These are phyloP conservation scores for Calycina herbarum DNA, from an alignment of 2,329 filamentous ascomycete genomes.

Conservation along the genomic window DNA sequence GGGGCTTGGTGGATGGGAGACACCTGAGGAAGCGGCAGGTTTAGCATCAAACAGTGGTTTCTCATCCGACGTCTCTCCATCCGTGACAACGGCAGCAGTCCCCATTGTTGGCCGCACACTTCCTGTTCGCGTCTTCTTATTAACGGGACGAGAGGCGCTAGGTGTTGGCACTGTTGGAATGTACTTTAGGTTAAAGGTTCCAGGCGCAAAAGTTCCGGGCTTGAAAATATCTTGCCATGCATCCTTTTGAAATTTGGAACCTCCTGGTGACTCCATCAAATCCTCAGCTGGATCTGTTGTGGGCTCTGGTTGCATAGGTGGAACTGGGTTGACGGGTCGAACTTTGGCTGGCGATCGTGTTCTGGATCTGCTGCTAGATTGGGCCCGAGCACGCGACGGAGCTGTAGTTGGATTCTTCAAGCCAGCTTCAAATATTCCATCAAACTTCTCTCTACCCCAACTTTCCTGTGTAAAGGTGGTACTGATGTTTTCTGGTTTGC, in stretches of 20 bases:
- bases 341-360: constrained; percentile 36
- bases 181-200: background rate
- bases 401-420: constrained; percentile 24
- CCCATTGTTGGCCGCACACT: constrained; percentile 31
- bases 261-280: constrained; percentile 32
- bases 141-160: background rate
- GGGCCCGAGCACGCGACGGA: constrained; percentile 26
- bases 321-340: constrained; percentile 15
- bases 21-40: constrained; percentile 20
- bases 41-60: constrained; percentile 30
- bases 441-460: constrained; percentile 25
- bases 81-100: constrained; percentile 33
- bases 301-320: constrained; percentile 17
- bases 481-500: constrained; percentile 60
- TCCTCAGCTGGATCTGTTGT: constrained; percentile 20
- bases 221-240: constrained; percentile 37
- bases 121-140: constrained; percentile 26
- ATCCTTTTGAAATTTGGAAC: constrained; percentile 35
- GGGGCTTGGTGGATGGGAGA: constrained; percentile 41
- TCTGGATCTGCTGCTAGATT: constrained; percentile 32
- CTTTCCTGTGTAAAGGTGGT: constrained; percentile 58
- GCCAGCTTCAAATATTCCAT: constrained; percentile 38
- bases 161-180: constrained; percentile 13
- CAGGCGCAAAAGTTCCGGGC: constrained; percentile 34
- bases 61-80: constrained; percentile 31